A percentile compares a stretch with the other conserved stretches of the same genome.
phyloP scores from a whole-genome alignment of 768 basidiomycete genomes.

The Asterophora lycoperdoides region DNA sequence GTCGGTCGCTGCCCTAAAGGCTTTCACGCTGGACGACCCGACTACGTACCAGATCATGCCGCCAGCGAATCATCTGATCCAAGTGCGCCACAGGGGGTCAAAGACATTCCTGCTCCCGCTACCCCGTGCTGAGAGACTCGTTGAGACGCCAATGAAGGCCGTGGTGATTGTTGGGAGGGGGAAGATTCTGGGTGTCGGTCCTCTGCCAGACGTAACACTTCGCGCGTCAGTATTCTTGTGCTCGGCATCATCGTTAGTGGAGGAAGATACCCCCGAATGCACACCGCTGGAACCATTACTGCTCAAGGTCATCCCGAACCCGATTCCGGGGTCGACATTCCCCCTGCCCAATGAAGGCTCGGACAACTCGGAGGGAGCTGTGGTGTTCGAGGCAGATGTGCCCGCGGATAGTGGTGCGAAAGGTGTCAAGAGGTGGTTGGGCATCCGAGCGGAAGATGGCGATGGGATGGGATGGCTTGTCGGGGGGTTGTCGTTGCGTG shows the following conservation, averaged over 20 bases:
- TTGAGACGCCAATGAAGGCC: conserved; percentile 28
- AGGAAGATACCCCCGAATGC: conserved; percentile 28
- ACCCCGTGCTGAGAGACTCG: conserved; percentile 12
- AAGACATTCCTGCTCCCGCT: conserved; percentile 52
- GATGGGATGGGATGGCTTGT: conserved; percentile 60
- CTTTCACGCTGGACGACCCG: conserved; percentile 19
- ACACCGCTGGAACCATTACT: conserved; percentile 36
- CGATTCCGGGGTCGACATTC: conserved; percentile 48
- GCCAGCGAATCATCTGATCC: conserved; percentile 32
- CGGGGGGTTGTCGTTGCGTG: conserved; percentile 43
- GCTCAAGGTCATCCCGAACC: conserved; percentile 62
- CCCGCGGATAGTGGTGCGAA: conserved; percentile 9
- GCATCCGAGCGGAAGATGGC: conserved; percentile 45
- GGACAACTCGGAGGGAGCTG: conserved; percentile 73
- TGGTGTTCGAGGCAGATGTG: conserved; percentile 55
- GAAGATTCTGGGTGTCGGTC: conserved; percentile 44
- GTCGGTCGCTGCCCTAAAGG: conserved; percentile 2
- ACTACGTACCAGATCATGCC: conserved; percentile 35
- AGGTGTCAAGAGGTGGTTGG: conserved; percentile 38
- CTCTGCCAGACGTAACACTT: conserved; percentile 44
- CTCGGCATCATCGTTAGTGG: conserved; percentile 9
- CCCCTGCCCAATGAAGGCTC: conserved; percentile 65
- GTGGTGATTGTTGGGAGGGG: conserved; percentile 62
- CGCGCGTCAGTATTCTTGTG: conserved; percentile 48
- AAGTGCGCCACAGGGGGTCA: conserved; percentile 39